A percentile compares a stretch with the other conserved stretches of the same genome.
phyloP scores from a whole-genome alignment of 1,284 basidiomycete species.

The Xanthoconium separans region DNA sequence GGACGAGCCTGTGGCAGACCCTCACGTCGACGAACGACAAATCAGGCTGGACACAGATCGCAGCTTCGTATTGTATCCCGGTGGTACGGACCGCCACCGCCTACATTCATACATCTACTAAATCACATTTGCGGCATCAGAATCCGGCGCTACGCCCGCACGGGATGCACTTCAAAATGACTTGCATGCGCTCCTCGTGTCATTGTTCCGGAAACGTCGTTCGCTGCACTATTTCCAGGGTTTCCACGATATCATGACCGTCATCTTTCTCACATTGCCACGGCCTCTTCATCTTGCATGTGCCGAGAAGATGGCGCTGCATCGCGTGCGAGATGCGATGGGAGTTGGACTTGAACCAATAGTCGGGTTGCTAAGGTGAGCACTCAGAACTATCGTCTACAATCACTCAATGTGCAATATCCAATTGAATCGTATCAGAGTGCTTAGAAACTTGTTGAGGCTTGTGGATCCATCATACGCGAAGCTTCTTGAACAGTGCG shows the following conservation, averaged over 20 bases:
- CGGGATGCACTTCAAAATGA: constrained; percentile 58
- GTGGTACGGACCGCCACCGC: constrained; percentile 33
- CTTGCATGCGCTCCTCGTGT: constrained; percentile 73
- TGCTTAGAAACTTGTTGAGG: constrained; percentile 68
- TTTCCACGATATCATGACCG: constrained; percentile 90
- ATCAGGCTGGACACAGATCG: constrained; percentile 85
- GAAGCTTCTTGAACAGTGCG: constrained; percentile 62
- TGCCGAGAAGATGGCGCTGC: constrained; percentile 74
- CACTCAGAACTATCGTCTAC: not conserved
- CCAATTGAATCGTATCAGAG: constrained; percentile 37
- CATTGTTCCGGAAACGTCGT: constrained; percentile 72
- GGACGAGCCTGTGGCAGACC: constrained; percentile 17
- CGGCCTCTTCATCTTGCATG: constrained; percentile 54
- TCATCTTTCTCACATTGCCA: constrained; percentile 81
- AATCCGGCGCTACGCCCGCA: constrained; percentile 17
- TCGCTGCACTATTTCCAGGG: constrained; percentile 90
- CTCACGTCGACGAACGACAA: constrained; percentile 81
- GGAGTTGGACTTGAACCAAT: constrained; percentile 81
- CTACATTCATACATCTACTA: constrained; percentile 7
- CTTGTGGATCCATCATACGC: constrained; percentile 74
- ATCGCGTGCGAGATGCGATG: constrained; percentile 89
- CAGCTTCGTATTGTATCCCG: constrained; percentile 87
- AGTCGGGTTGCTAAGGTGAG: constrained; percentile 76
- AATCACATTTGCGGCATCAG: constrained; percentile 26
- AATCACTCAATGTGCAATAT: not conserved